A percentile compares a stretch with the other conserved stretches of the same genome.
These are phyloP conservation scores for Kwoniella botswanensis DNA, from an alignment of 768 basidiomycete species.

Conservation along the genomic window DNA sequence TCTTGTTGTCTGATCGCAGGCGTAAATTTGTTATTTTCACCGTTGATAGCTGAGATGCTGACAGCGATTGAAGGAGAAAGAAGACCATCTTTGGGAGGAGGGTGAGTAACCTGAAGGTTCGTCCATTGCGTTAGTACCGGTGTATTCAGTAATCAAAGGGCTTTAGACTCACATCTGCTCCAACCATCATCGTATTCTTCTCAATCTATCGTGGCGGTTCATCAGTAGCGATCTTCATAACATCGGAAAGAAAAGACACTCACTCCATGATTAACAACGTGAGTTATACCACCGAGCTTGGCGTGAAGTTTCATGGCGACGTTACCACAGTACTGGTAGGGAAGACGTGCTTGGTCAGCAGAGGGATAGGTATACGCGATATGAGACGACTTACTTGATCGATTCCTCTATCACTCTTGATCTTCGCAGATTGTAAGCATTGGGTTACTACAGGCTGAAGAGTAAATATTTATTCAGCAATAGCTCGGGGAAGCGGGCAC, in stretches of 20 bases:
- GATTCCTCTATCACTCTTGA: slow-evolving; percentile 37
- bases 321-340: slow-evolving; percentile 29
- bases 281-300: slow-evolving; percentile 58
- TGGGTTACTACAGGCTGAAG: slow-evolving; percentile 53
- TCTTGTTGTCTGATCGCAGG: slow-evolving; percentile 52
- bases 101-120: slow-evolving; percentile 33
- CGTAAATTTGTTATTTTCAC: slow-evolving; percentile 42
- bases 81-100: slow-evolving; percentile 37
- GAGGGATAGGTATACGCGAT: too few species aligned
- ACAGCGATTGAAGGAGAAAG: slow-evolving; percentile 52
- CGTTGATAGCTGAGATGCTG: slow-evolving; percentile 40
- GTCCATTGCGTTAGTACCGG: too few species aligned
- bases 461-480: too few species aligned
- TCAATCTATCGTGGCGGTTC: slow-evolving; percentile 21
- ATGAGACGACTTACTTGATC: slow-evolving; percentile 34
- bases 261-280: slow-evolving; percentile 35
- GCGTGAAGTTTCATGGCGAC: slow-evolving; percentile 57
- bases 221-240: too few species aligned
- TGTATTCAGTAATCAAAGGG: too few species aligned
- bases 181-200: slow-evolving; percentile 48
- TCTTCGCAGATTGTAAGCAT: slow-evolving; percentile 47
- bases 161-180: slow-evolving; percentile 39
- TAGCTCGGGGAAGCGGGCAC: too few species aligned
- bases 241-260: not conserved
- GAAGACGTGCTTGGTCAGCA: not conserved